Percentiles rank a stretch among this genome's conserved stretches.
These are phyloP conservation scores for Lachnellula willkommii DNA, from an alignment of 2,329 filamentous ascomycete genomes.

Conservation along the genomic window DNA sequence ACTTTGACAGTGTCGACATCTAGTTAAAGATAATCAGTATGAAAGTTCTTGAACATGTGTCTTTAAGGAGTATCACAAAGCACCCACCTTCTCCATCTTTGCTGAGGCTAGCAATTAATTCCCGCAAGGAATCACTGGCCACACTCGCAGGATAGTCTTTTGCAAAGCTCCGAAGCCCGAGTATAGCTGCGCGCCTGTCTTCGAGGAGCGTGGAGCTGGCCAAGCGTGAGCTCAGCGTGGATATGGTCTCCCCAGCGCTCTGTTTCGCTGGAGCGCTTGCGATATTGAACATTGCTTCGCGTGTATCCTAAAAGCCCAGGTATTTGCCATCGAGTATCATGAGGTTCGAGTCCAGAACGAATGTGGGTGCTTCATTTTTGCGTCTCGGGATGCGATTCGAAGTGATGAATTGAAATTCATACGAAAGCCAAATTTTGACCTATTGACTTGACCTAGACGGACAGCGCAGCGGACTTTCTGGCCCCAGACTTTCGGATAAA, in stretches of 20 bases:
- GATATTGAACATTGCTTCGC: constrained; percentile 55
- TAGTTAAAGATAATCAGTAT: background rate
- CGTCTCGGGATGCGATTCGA: background rate
- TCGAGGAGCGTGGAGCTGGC: constrained; percentile 87
- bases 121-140: constrained; percentile 83
- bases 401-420: background rate
- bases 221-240: constrained; percentile 78
- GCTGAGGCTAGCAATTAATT: constrained; percentile 75
- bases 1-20: constrained; percentile 96
- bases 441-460: background rate
- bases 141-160: constrained; percentile 96
- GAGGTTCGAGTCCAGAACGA: constrained; percentile 2
- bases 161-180: constrained; percentile 89
- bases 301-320: background rate
- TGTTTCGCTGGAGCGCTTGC: constrained; percentile 82
- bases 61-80: background rate
- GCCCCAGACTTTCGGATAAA: background rate
- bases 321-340: constrained; percentile 17
- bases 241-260: constrained; percentile 91
- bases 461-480: background rate
- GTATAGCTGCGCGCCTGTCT: constrained; percentile 86
- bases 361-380: background rate
- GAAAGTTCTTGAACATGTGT: too few relatives aligned
- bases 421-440: background rate
- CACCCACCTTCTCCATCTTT: constrained; percentile 65